These are phyloP conservation scores for Alternaria infectoria DNA, from an alignment of 2,329 filamentous ascomycete genomes.

Conservation along the genomic window DNA sequence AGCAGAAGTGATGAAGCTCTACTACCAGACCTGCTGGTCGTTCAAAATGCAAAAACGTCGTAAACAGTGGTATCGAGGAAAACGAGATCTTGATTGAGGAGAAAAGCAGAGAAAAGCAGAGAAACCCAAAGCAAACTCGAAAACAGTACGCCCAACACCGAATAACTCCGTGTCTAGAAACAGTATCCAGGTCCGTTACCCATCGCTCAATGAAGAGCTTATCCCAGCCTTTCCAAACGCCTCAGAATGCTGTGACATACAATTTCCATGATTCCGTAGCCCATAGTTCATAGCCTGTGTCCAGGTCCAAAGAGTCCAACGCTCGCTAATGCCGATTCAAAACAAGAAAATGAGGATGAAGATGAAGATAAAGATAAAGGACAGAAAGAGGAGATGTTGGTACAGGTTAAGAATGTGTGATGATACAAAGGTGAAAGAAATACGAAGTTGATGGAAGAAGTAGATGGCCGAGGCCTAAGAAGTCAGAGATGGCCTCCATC, in stretches of 20 bases:
- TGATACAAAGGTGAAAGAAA: constrained; percentile 4
- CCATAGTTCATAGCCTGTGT: background rate
- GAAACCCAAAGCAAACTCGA: background rate
- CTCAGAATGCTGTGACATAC: background rate
- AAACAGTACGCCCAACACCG: constrained; percentile 1
- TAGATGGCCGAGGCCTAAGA: background rate
- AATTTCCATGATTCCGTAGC: background rate
- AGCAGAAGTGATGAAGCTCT: background rate
- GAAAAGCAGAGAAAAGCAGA: background rate
- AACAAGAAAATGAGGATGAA: background rate
- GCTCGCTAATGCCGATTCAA: constrained; percentile 17
- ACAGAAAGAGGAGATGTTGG: background rate
- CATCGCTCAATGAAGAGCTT: constrained; percentile 24
- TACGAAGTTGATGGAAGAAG: background rate
- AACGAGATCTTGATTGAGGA: background rate
- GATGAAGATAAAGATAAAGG: background rate
- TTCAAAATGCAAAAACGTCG: background rate
- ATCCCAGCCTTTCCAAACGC: background rate
- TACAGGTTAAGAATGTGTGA: background rate
- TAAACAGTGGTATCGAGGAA: background rate
- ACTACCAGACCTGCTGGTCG: background rate
- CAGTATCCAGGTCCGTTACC: constrained; percentile 4
- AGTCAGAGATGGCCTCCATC: constrained; percentile 23
- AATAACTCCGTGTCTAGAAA: constrained; percentile 10
- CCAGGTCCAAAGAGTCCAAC: constrained; percentile 14